Evolutionary conservation across 495 filamentous ascomycete species (phyloP), one percentile per base, ranked within the genome.

Genomic region (Chaetomium fimeti): DNA sequence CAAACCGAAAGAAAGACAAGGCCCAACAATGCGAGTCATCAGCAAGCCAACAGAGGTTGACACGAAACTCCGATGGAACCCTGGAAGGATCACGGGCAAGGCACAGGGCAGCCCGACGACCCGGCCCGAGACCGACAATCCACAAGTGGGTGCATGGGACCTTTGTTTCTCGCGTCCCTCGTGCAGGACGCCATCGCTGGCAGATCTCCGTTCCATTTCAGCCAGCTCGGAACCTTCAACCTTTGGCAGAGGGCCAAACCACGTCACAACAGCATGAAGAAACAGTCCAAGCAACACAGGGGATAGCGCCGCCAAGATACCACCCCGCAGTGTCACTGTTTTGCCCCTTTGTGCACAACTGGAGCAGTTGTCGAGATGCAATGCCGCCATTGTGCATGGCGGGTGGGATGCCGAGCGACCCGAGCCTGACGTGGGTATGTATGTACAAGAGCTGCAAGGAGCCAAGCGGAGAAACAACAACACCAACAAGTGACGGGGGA

Each of bases 51-150:
- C 60, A 28, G 32, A 54, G 13, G n/a, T 16, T 43, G 36, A 62
- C 60, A 62, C 60, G 60, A 62, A 62, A 62, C 60, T 24, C 13
- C 8, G 32, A 62, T 62, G 60, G 25, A 32, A 16, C 38, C 38
- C 24, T 29, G 29, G 52, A 4, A 45, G 60, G 49, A 42, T 28
- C 29, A 55, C 16, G 27, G 60, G 47, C 32, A 36, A 9, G 32
- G 32, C 32, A 36, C 32, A 36, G 32, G 29, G 32, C 60, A 25
- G 60, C 51, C 48, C n/a, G 59, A 52, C 47, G 47, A 54, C 48
- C 48, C 48, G 25, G 45, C n/a, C 57, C 57, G 16, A 51, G 28
- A 28, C 45, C 57, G 16, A 22, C 7, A 15, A 27, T 47, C 7
- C 12, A 3, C 29, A 32, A 11, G 7, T n/a, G n/a, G n/a, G 1